These are phyloP conservation scores for Arachnopeziza araneosa DNA, from an alignment of 2,329 filamentous ascomycete species.

Conservation along the genomic window DNA sequence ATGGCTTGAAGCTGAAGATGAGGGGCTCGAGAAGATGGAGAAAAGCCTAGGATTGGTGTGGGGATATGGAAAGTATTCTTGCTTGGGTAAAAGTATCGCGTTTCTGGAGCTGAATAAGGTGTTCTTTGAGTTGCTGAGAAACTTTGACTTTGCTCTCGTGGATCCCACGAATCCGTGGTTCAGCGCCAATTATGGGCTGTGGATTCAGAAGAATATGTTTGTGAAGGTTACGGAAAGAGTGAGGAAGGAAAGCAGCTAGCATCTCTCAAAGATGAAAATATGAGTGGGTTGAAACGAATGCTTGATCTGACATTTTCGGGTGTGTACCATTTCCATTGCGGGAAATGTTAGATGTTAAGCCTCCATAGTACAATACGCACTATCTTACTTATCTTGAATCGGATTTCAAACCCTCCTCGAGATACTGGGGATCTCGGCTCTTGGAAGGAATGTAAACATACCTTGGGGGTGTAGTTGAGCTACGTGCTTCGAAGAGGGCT, in stretches of 20 bases:
- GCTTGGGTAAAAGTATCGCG: slow-evolving; percentile 43
- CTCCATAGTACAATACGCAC: too few species aligned
- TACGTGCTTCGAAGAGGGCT: too few species aligned
- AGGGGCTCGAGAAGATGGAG: slow-evolving; percentile 29
- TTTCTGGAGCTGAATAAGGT: slow-evolving; percentile 45
- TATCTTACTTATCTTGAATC: too few species aligned
- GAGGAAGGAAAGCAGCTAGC: background rate
- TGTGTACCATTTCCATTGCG: too few species aligned
- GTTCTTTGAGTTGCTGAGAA: slow-evolving; percentile 31
- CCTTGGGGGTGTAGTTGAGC: too few species aligned
- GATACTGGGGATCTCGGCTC: too few species aligned
- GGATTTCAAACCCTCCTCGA: too few species aligned
- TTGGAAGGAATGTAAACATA: too few species aligned
- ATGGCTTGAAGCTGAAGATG: slow-evolving; percentile 33
- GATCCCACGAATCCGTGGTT: slow-evolving; percentile 14
- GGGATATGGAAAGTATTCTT: slow-evolving; percentile 39
- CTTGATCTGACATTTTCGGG: too few species aligned
- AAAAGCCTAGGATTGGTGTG: slow-evolving; percentile 39
- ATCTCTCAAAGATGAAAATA: too few species aligned
- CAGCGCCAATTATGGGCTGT: slow-evolving; percentile 7
- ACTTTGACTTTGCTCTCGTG: slow-evolving; percentile 9
- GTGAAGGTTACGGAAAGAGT: slow-evolving; percentile 3
- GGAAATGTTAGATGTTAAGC: too few species aligned
- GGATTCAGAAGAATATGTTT: slow-evolving; percentile 17
- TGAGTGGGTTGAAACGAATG: too few species aligned